phyloP scores from a whole-genome alignment of 331 rosid species.

The Dryas integrifolia region DNA sequence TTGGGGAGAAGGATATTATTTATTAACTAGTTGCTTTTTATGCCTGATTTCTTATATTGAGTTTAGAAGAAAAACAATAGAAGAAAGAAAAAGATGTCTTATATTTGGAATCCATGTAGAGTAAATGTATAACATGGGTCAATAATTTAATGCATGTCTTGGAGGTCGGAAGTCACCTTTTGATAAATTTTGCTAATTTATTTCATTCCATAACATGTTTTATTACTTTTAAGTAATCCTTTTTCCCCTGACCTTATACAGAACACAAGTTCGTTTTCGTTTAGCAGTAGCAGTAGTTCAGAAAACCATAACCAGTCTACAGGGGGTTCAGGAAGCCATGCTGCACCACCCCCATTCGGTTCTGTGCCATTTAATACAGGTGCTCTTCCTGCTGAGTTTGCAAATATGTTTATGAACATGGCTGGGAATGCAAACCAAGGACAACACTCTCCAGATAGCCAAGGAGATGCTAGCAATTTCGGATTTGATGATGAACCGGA shows the following conservation, averaged over 20 bases:
- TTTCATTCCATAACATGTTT: neutral
- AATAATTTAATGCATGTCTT: neutral
- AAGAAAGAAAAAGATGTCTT: neutral
- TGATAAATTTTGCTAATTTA: neutral
- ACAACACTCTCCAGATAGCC: constrained; percentile 42
- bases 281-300: constrained; percentile 28
- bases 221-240: neutral
- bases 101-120: no score
- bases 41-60: neutral
- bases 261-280: constrained; percentile 45
- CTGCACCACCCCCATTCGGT: constrained; percentile 43
- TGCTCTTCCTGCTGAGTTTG: constrained; percentile 39
- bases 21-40: neutral
- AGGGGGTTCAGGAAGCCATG: constrained; percentile 49
- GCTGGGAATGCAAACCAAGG: constrained; percentile 48
- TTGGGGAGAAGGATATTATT: neutral
- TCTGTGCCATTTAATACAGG: constrained; percentile 50
- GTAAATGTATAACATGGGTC: neutral
- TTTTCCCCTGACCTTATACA: constrained; percentile 13
- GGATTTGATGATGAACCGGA: constrained; percentile 47
- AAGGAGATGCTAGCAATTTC: constrained; percentile 28
- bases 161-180: neutral
- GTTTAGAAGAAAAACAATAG: neutral
- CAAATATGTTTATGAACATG: constrained; percentile 67
- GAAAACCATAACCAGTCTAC: constrained; percentile 49